Percentiles rank a stretch among this genome's conserved stretches.
Conservation (phyloP, 1,284 basidiomycete species). For the Malassezia psittaci region DNA sequence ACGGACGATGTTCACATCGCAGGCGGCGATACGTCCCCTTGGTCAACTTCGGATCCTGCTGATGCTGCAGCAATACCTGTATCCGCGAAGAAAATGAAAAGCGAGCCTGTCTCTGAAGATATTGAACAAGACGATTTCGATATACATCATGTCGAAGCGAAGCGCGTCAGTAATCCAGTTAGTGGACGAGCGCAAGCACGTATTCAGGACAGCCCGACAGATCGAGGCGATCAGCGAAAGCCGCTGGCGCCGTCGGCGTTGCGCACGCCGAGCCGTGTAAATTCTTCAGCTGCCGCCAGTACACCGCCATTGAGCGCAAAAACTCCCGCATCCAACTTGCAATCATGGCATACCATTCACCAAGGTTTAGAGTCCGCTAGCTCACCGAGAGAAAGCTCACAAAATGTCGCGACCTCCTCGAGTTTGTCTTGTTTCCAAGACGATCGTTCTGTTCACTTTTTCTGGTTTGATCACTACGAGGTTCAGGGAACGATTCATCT, state of each 20-base stretch:
- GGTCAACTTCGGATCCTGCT: background rate
- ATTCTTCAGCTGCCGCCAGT: background rate
- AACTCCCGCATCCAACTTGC: background rate
- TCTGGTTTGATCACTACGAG: constrained; percentile 44
- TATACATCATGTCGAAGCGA: constrained; percentile 25
- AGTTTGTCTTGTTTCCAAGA: constrained; percentile 1
- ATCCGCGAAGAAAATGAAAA: constrained; percentile 25
- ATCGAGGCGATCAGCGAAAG: background rate
- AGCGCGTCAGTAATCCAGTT: constrained; percentile 18
- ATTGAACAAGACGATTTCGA: constrained; percentile 24
- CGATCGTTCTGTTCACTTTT: constrained; percentile 32
- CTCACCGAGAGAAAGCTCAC: background rate
- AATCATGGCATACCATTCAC: constrained; percentile 31
- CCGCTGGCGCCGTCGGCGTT: constrained; percentile 4
- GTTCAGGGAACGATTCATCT: constrained; percentile 40
- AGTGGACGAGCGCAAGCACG: constrained; percentile 15
- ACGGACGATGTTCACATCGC: constrained; percentile 13
- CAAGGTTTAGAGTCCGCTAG: constrained; percentile 18
- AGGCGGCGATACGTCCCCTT: constrained; percentile 39
- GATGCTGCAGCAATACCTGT: background rate
- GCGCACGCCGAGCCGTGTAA: constrained; percentile 9
- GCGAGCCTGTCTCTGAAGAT: constrained; percentile 21
- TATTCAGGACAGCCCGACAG: background rate
- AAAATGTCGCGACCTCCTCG: background rate
- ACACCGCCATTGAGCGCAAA: background rate